These are phyloP conservation scores for Plasmodium vivax DNA, from an alignment of 169 alveolate genomes.

Conservation along the genomic window DNA sequence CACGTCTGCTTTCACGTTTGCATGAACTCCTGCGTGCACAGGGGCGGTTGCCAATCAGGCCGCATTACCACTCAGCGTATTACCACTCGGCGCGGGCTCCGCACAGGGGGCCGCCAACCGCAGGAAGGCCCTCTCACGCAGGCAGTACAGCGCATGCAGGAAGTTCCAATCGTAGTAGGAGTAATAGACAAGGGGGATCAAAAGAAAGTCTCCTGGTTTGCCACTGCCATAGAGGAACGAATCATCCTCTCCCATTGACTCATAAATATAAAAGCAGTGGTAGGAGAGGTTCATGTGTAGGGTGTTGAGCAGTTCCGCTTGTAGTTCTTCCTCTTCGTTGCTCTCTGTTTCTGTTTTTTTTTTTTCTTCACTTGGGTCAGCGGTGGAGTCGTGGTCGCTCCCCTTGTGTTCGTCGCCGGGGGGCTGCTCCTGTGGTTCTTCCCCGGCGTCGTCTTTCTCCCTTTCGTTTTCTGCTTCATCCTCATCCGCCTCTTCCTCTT, in stretches of 20 bases:
- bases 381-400: background rate
- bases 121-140: background rate
- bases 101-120: background rate
- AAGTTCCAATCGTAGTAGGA: constrained; percentile 30
- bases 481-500: background rate
- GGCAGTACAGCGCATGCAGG: constrained; percentile 9
- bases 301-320: constrained; percentile 2
- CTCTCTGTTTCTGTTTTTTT: background rate
- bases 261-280: constrained; percentile 55
- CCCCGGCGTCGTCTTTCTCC: background rate
- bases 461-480: background rate
- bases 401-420: background rate
- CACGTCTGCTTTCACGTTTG: background rate
- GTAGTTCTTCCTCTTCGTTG: constrained; percentile 20
- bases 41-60: background rate
- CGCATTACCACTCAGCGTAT: background rate
- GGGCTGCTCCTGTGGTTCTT: background rate
- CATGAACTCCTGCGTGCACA: background rate
- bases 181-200: constrained; percentile 42
- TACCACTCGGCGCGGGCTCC: background rate
- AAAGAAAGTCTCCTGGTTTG: constrained; percentile 58
- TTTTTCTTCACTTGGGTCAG: background rate
- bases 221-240: constrained; percentile 22
- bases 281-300: constrained; percentile 48
- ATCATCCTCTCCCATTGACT: constrained; percentile 21